Base-by-base conservation (phyloP, 2,329 filamentous ascomycete genomes). In the Trichophyton verrucosum region DNA sequence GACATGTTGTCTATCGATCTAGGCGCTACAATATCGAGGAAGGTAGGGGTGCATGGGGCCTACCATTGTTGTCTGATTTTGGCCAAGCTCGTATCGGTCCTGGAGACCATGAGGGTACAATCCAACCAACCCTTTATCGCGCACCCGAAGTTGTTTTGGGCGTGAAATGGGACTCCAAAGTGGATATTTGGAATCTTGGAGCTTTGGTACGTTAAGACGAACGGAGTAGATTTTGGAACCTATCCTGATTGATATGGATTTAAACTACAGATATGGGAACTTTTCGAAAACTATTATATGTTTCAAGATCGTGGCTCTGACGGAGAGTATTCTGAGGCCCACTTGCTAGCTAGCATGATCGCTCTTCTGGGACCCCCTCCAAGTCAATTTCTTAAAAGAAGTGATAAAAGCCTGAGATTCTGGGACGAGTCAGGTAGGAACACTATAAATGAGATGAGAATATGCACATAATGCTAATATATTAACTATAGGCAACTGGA, bases 261-360 rank as follows among this genome's bases (percentile, higher is more conserved):
- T 36, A 36, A 7, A 36, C 9, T 36, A 36, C 30, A 36, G 30
- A 36, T 36, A 36, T 36, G 30, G 30, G 30, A 36, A 36, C 9
- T 36, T 36, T 36, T 69, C 44, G 61, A 68, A 58, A 36, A 61
- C 22, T 33, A 53, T 6, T 59, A 63, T 58, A 66, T 69, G 11
- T 69, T 70, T 60, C 60, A 64, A 20, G 65, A 61, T 8, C 44
- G 56, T 2, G 40, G 59, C 47, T 38, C 51, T 36, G 15, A 51
- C 1, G 58, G 57, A 4, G 33, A 67, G 11, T 22, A 44, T 15
- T 65, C 60, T 42, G 60, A 64, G 8, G 51, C 27, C 17, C 66
- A 69, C 36, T 70, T 73, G 33, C 74, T 81, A 22, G 77, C 78
- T 1, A 76, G 81, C 61, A 79, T 81, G 1, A 73, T 78, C 13